Evolutionary conservation across 352 stramenopile genomes (phyloP), one percentile per base, ranked within the genome.

Genomic region (Phytophthora lateralis): DNA sequence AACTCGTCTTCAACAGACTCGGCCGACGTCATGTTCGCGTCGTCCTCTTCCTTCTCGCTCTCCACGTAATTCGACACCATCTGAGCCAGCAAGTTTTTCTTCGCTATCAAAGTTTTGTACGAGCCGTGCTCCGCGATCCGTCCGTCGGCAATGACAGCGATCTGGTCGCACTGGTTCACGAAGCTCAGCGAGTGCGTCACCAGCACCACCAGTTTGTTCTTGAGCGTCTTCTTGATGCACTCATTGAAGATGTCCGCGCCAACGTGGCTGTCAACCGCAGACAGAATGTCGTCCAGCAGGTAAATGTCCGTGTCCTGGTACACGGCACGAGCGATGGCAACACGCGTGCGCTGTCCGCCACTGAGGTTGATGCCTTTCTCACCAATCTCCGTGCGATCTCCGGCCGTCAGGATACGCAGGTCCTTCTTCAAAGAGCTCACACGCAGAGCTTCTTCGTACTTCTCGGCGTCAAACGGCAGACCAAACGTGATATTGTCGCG

Each of bases 301-400:
- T 97, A 98, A 39, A 99, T 87, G 55, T 99, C 96, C 2, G 93
- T 84, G 48, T 97, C 69, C 55, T 89, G 75, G 80, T 99, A 99
- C 35, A 99, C 85, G 0, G 92, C 94, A 20, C 97, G 84, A 30
- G 97, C 97, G 3, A 99, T 44, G 38, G 38, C 38, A 8, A 98
- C 88, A 52, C 96, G 85, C 30, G 82, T 89, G 53, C 98, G 97
- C 75, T 99, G 97, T 5, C 97, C 97, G 12, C 97, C 97, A 30
- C 80, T 98, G 5, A 99, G 73, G 66, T 98, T 99, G 42, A 99
- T 97, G 1, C 98, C 98, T 60, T 98, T 98, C 77, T 99, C 97
- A 7, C 97, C 97, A 45, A 99, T 99, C 73, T 99, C 97, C 0
- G 96, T 99, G 60, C 73, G 56, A 70, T 99, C 97, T 15, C 97